A percentile compares a stretch with the other conserved stretches of the same genome.
These are phyloP conservation scores for Lathyrus aphaca DNA, from an alignment of 306 rosid species.

Conservation along the genomic window DNA sequence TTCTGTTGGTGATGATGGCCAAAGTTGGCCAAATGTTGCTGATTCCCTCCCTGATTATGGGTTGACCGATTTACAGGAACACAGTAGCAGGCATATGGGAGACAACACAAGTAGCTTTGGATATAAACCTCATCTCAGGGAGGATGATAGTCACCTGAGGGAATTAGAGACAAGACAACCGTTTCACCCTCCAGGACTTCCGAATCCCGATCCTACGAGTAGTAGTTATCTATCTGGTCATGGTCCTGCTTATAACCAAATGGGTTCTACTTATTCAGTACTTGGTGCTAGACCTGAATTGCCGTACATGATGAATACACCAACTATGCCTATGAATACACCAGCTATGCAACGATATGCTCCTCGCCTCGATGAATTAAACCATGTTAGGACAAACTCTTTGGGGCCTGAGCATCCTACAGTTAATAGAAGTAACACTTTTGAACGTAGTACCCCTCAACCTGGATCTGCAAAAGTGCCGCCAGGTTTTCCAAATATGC, in stretches of 20 bases:
- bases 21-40: slow-evolving; percentile 35
- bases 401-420: slow-evolving; percentile 42
- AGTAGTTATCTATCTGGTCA: slow-evolving; percentile 38
- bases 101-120: slow-evolving; percentile 35
- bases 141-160: slow-evolving; percentile 43
- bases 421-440: slow-evolving; percentile 24
- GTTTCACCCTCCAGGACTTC: slow-evolving; percentile 45
- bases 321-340: slow-evolving; percentile 15
- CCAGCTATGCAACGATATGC: slow-evolving; percentile 67
- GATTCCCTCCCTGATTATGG: slow-evolving; percentile 43
- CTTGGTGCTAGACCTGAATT: slow-evolving; percentile 34
- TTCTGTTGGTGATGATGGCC: slow-evolving; percentile 24
- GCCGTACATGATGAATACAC: slow-evolving; percentile 43
- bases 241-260: slow-evolving; percentile 39
- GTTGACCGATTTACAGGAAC: slow-evolving; percentile 47
- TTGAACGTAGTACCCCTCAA: slow-evolving; percentile 42
- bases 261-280: slow-evolving; percentile 39
- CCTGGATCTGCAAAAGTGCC: slow-evolving; percentile 43
- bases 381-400: slow-evolving; percentile 45
- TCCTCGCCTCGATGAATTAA: slow-evolving; percentile 65
- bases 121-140: slow-evolving; percentile 41
- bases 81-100: slow-evolving; percentile 32
- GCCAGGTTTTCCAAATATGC: slow-evolving; percentile 45
- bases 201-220: slow-evolving; percentile 34
- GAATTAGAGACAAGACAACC: slow-evolving; percentile 48